A percentile compares a stretch with the other conserved stretches of the same genome.
phyloP scores from a whole-genome alignment of 805 yeast species.

The Candida suzukii region DNA sequence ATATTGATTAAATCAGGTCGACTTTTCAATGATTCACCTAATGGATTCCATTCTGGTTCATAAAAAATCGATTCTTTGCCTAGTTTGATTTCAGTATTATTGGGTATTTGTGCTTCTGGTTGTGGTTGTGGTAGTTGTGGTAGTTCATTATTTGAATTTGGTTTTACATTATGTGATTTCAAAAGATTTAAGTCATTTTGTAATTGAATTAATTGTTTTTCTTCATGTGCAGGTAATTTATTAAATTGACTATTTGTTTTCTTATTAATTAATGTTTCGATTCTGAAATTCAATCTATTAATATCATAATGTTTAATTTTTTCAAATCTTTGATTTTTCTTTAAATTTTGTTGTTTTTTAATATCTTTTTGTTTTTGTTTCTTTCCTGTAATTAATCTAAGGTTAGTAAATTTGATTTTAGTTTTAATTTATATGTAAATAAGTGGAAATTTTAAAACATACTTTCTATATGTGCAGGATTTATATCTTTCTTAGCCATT shows the following conservation, averaged over 20 bases:
- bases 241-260: conserved; percentile 22
- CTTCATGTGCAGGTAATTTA: conserved; percentile 25
- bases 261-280: conserved; percentile 18
- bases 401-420: background rate
- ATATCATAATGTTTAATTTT: conserved; percentile 19
- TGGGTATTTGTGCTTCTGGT: conserved; percentile 12
- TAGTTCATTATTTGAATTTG: conserved; percentile 2
- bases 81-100: conserved; percentile 25
- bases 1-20: conserved; percentile 14
- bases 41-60: conserved; percentile 61
- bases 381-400: conserved; percentile 3
- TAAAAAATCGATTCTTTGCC: conserved; percentile 49
- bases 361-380: conserved; percentile 17
- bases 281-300: conserved; percentile 10
- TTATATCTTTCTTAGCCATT: conserved; percentile 11
- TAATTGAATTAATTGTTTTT: conserved; percentile 26
- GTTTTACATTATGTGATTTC: conserved; percentile 14
- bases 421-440: no score
- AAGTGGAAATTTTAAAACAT: conserved; percentile 5
- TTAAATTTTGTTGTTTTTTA: conserved; percentile 17
- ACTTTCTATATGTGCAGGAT: conserved; percentile 17
- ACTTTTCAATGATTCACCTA: conserved; percentile 38
- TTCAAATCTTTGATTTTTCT: conserved; percentile 13
- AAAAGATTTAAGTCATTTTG: conserved; percentile 35
- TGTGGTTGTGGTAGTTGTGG: background rate